phyloP scores from a whole-genome alignment of 1,139 yeast genomes.

The Pichia cactophila region DNA sequence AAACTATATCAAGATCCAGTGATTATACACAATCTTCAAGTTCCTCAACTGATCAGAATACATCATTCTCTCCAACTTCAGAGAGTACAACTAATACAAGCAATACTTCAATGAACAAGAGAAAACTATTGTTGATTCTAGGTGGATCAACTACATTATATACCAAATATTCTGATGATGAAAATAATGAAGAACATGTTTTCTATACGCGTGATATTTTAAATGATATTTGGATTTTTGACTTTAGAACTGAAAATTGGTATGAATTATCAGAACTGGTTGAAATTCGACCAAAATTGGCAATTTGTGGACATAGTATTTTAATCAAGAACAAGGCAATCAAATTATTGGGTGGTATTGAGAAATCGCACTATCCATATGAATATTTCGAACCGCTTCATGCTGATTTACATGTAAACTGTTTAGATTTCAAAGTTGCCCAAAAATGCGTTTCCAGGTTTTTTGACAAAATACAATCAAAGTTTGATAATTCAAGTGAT shows the following conservation, averaged over 20 bases:
- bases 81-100: slow-evolving; percentile 9
- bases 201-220: slow-evolving; percentile 28
- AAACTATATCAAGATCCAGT: slow-evolving; percentile 4
- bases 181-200: slow-evolving; percentile 4
- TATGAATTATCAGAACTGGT: slow-evolving; percentile 13
- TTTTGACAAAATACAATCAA: neutral
- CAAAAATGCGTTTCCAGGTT: slow-evolving; percentile 1
- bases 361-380: slow-evolving; percentile 9
- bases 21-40: slow-evolving; percentile 3
- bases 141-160: slow-evolving; percentile 36
- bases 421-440: slow-evolving; percentile 4
- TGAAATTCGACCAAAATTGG: slow-evolving; percentile 9
- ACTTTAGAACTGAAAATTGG: slow-evolving; percentile 37
- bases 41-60: slow-evolving; percentile 5
- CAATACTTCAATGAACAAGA: slow-evolving; percentile 6
- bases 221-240: slow-evolving; percentile 44
- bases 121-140: slow-evolving; percentile 30
- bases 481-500: neutral
- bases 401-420: slow-evolving; percentile 3
- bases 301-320: slow-evolving; percentile 24
- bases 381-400: slow-evolving; percentile 9
- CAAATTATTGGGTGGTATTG: slow-evolving; percentile 27
- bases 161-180: slow-evolving; percentile 18
- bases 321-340: slow-evolving; percentile 22
- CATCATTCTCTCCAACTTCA: slow-evolving; percentile 11